Evolutionary conservation across 1,139 yeast species (phyloP).

Genomic region (Candida dubliniensis): DNA sequence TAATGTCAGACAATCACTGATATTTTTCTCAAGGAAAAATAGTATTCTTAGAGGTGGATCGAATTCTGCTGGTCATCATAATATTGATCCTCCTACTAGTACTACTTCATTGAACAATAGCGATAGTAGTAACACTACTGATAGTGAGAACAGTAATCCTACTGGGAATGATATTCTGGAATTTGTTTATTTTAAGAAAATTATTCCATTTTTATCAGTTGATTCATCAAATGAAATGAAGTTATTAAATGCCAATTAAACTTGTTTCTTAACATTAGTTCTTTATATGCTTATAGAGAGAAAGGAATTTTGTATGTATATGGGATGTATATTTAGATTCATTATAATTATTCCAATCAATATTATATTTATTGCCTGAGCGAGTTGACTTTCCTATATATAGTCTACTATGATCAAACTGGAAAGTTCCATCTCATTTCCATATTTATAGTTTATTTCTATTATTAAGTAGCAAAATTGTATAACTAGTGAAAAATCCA

Average conservation of each 20-base stretch:
- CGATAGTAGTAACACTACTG: too few relatives aligned
- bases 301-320: background rate
- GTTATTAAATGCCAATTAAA: slow-evolving; percentile 37
- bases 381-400: too few relatives aligned
- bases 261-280: background rate
- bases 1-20: too few relatives aligned
- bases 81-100: too few relatives aligned
- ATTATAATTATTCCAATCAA: too few relatives aligned
- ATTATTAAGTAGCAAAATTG: slow-evolving; percentile 7
- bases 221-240: slow-evolving; percentile 41
- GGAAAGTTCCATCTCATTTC: too few relatives aligned
- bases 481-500: slow-evolving; percentile 27
- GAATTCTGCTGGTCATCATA: too few relatives aligned
- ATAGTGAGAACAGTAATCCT: background rate
- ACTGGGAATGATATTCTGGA: slow-evolving; percentile 23
- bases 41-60: too few relatives aligned
- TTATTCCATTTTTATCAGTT: slow-evolving; percentile 43
- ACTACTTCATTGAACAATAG: too few relatives aligned
- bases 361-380: background rate
- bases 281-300: background rate
- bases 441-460: background rate
- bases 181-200: slow-evolving; percentile 35
- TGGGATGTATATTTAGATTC: too few relatives aligned
- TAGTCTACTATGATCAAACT: too few relatives aligned
- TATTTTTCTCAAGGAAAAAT: background rate